Evolutionary conservation across 768 basidiomycete genomes (phyloP), one percentile per base, ranked within the genome.

Genomic region (Mycena chlorophos): DNA sequence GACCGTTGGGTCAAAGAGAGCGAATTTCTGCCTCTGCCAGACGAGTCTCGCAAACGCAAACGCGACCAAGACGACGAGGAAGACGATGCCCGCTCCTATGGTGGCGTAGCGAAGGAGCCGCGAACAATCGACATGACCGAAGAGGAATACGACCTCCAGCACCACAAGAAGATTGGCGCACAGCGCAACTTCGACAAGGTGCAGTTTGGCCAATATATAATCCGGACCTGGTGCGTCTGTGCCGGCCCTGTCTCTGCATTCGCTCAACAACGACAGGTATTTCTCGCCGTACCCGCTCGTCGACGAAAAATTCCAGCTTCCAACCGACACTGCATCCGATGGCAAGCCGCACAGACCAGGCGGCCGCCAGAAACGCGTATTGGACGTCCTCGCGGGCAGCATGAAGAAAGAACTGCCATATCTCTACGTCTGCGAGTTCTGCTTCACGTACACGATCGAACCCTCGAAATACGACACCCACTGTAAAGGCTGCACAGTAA

Each of bases 371-470:
- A 84, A 83, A 4, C 84, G 91, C 28, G 89, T 88, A 1, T 86
- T 86, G 10, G 89, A 92, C 59, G 65, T 91, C 23, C 71, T 90
- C 17, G 83, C 83, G 0, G 85, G 88, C 28, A 84, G 86, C 5
- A 67, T 88, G 50, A 74, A 17, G 85, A 84, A 58, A 77, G 45
- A 28, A 6, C 77, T 47, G 71, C 83, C 17, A 71, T 75, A 28
- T 13, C 70, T 95, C 19, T 94, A 86, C 83, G 91, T 95, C 4
- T 96, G 94, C 67, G 89, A 94, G 62, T 81, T 84, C 57, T 99
- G 96, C 74, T 97, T 98, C 85, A 98, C 97, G 73, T 99, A 99
- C 67, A 92, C 94, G 87, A 76, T 84, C 2, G 87, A 92, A 43
- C 81, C 84, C 16, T 70, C 73, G 1, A 74, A 77, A 20, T 95